Percentiles rank a stretch among this genome's conserved stretches.
phyloP scores from a whole-genome alignment of 2,329 filamentous ascomycete species.

The Trichoderma oligosporum region DNA sequence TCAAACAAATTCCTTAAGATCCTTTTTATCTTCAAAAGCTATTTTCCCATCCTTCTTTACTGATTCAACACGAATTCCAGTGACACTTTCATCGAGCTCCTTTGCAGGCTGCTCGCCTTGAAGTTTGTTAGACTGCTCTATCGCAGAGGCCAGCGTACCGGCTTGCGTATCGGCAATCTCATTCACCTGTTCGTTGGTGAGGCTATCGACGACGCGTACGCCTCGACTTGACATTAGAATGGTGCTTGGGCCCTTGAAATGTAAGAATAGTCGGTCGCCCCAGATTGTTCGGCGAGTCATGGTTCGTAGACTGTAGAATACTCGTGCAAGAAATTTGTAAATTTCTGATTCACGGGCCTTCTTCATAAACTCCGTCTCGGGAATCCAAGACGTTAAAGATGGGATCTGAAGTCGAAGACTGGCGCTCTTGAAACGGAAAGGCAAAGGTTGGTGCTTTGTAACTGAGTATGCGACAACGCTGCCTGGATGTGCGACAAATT shows the following conservation, averaged over 20 bases:
- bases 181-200: slow-evolving; percentile 76
- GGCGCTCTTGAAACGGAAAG: slow-evolving; percentile 80
- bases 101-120: slow-evolving; percentile 15
- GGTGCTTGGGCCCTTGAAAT: slow-evolving; percentile 81
- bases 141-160: slow-evolving; percentile 61
- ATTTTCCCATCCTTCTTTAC: slow-evolving; percentile 61
- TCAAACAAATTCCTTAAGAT: slow-evolving; percentile 53
- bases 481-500: slow-evolving; percentile 86
- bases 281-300: slow-evolving; percentile 78
- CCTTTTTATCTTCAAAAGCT: slow-evolving; percentile 58
- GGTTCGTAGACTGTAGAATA: slow-evolving; percentile 68
- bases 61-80: slow-evolving; percentile 53
- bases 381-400: slow-evolving; percentile 59
- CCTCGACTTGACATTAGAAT: slow-evolving; percentile 87
- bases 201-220: slow-evolving; percentile 69
- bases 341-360: slow-evolving; percentile 66
- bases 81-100: slow-evolving; percentile 30
- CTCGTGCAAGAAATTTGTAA: slow-evolving; percentile 66
- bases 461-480: slow-evolving; percentile 90
- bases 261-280: slow-evolving; percentile 89
- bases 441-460: slow-evolving; percentile 66
- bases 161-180: slow-evolving; percentile 83
- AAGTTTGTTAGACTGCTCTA: slow-evolving; percentile 44
- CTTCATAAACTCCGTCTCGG: slow-evolving; percentile 68
- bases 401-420: slow-evolving; percentile 78